phyloP scores from a whole-genome alignment of 2,329 filamentous ascomycete genomes.

The Akanthomyces uredinophilus region DNA sequence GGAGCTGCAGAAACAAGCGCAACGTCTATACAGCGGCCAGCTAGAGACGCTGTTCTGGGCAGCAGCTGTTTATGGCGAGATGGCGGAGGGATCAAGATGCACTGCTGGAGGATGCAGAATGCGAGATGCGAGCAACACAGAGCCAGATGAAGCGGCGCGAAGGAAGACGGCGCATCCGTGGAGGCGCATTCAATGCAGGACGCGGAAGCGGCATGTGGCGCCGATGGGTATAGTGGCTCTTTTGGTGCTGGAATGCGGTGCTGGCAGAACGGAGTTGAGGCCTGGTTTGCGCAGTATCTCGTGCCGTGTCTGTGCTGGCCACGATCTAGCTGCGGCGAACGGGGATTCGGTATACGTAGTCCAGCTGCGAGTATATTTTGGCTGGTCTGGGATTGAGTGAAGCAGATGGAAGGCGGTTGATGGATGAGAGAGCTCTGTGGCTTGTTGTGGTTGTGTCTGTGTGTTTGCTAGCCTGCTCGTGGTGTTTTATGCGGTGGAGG shows the following conservation, averaged over 20 bases:
- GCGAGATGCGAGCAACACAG: constrained; percentile 1
- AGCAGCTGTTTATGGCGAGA: neutral
- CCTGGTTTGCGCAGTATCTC: neutral
- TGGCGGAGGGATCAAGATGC: constrained; percentile 10
- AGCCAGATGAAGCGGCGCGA: neutral
- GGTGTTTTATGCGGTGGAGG: neutral
- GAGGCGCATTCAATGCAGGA: constrained; percentile 5
- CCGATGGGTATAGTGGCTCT: neutral
- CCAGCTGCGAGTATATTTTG: neutral
- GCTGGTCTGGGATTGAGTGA: neutral
- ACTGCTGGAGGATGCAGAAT: constrained; percentile 3
- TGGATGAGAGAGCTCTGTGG: neutral
- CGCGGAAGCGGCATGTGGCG: constrained; percentile 1
- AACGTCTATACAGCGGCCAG: neutral
- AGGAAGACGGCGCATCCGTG: neutral
- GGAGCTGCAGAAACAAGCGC: neutral
- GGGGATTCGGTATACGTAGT: neutral
- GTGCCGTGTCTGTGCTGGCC: constrained; percentile 2
- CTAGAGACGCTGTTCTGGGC: neutral
- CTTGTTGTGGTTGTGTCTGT: neutral
- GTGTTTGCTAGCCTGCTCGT: constrained; percentile 3
- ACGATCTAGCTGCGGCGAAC: neutral
- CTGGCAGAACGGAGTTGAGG: neutral
- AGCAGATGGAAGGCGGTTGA: neutral
- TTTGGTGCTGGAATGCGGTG: neutral